A percentile compares a stretch with the other conserved stretches of the same genome.
Conservation (phyloP, 2,329 filamentous ascomycete species). For the Colletotrichum tropicale region DNA sequence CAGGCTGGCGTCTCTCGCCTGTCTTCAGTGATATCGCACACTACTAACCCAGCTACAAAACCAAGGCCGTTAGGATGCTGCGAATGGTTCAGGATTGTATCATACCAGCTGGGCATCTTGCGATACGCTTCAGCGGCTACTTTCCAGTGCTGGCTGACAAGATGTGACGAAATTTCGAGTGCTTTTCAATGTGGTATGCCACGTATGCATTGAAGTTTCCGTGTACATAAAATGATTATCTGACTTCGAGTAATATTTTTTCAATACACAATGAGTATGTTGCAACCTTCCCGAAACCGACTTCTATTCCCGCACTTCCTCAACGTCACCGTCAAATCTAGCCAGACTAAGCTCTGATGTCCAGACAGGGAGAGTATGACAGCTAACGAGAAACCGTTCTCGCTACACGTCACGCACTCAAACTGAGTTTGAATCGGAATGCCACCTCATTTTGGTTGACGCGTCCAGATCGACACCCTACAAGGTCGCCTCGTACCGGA, state of each 20-base stretch:
- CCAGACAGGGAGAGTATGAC: too few relatives aligned
- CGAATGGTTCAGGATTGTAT: not conserved
- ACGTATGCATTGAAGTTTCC: too few relatives aligned
- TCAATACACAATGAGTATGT: too few relatives aligned
- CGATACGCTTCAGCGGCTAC: not conserved
- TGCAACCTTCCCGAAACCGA: too few relatives aligned
- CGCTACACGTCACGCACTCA: too few relatives aligned
- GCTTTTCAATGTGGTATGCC: fast-evolving
- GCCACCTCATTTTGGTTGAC: not conserved
- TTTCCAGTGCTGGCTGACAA: fast-evolving
- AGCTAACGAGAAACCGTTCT: too few relatives aligned
- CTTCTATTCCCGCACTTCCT: too few relatives aligned
- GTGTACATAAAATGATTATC: fast-evolving
- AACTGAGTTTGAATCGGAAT: too few relatives aligned
- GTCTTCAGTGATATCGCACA: not conserved
- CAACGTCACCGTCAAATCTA: too few relatives aligned
- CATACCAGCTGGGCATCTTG: not conserved
- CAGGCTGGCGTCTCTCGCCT: not conserved
- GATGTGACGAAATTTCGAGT: fast-evolving
- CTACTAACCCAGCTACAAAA: not conserved
- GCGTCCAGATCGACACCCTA: fast-evolving
- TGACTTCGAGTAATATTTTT: too few relatives aligned
- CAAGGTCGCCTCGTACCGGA: not conserved
- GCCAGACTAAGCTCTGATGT: too few relatives aligned
- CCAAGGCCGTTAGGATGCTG: not conserved